Conservation (phyloP, 345 rosid species). For the Ailanthus altissimus region DNA sequence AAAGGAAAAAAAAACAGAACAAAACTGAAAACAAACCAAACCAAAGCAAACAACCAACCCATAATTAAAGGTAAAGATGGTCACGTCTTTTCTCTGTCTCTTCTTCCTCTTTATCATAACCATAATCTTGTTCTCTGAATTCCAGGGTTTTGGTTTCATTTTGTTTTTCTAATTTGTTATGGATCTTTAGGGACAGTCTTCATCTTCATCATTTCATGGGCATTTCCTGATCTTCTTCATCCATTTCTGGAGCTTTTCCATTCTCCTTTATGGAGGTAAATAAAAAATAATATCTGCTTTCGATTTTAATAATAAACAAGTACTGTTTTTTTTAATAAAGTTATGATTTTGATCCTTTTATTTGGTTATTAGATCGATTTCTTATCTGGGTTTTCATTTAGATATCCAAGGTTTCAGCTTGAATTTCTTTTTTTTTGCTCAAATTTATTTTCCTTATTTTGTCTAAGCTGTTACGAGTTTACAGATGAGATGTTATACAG, state of each 20-base stretch:
- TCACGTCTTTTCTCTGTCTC: constrained; percentile 20
- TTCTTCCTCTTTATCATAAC: constrained; percentile 16
- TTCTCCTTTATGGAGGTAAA: constrained; percentile 46
- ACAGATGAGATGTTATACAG: background rate
- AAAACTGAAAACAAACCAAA: constrained; percentile 14
- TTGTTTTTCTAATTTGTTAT: constrained; percentile 16
- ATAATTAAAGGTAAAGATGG: constrained; percentile 32
- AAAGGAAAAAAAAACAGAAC: background rate
- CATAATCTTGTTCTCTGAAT: constrained; percentile 30
- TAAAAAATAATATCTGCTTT: background rate
- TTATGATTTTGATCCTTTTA: background rate
- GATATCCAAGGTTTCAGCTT: background rate
- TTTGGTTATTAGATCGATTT: constrained; percentile 20
- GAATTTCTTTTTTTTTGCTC: constrained; percentile 12
- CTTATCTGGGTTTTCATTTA: constrained; percentile 20
- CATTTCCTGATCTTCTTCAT: constrained; percentile 34
- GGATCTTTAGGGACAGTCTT: constrained; percentile 26
- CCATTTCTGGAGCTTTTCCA: constrained; percentile 36
- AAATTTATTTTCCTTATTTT: background rate
- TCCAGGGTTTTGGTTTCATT: constrained; percentile 34
- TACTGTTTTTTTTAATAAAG: background rate
- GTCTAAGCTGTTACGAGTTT: background rate
- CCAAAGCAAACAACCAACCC: constrained; percentile 20
- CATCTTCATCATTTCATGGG: constrained; percentile 23
- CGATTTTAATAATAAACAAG: background rate